Evolutionary conservation across 306 rosid genomes (phyloP), one percentile per base, ranked within the genome.

Genomic region (Hippophae rhamnoides): DNA sequence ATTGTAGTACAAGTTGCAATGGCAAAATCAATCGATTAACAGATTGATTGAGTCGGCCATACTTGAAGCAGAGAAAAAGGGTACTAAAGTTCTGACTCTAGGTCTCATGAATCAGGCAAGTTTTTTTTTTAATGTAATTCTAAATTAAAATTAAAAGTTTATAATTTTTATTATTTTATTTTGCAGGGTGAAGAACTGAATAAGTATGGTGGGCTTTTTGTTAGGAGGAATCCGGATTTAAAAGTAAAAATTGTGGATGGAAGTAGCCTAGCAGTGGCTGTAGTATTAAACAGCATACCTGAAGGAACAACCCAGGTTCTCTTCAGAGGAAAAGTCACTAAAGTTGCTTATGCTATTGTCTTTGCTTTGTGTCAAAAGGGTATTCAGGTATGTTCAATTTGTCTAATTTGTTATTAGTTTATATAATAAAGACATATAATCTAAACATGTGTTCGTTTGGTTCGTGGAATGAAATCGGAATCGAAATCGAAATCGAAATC

Each of bases 171-270:
- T 26, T 9, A 13, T 18, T 18, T 46, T 11, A 25, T 49, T 1
- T 13, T 60, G 46, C 61, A 89, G 83, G 88, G 67, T 13, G 86
- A 85, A 7, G 84, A 76, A 9, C 81, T 85, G 52, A 89, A 89
- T 60, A 54, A 61, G 1, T 62, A 83, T 71, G 97, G 95, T 54
- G 85, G 75, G 2, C 31, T 77, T 31, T 89, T 77, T 53, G 69
- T 83, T 38, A 60, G 52, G 0, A 81, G 60, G 61, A 38, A 77
- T 64, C 89, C 95, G 41, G 44, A 74, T 51, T 69, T 89, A 5
- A 79, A 70, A n/a, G 67, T 86, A 25, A 89, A 64, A 73, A 43
- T 89, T 61, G 97, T 89, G 3, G 97, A 89, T 77, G 95, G 89
- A 1, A 83, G 90, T 14, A 81, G 86, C 57, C 74, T 86, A 10